These are phyloP conservation scores for Trametes polyzona DNA, from an alignment of 1,284 basidiomycete genomes.

Conservation along the genomic window DNA sequence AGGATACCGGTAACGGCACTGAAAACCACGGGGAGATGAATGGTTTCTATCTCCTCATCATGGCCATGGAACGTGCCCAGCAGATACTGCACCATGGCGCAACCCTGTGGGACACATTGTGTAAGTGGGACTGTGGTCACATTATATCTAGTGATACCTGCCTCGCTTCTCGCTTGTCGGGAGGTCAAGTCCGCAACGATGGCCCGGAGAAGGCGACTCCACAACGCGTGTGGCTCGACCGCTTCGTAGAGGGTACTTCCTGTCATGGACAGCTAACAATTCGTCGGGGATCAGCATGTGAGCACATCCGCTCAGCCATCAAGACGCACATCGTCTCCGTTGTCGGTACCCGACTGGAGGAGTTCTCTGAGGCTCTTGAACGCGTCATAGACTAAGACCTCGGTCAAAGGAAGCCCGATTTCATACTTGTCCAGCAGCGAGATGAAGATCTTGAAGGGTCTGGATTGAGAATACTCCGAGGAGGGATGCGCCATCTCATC, in stretches of 20 bases:
- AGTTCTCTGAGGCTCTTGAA: conserved; percentile 73
- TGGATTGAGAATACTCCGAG: conserved; percentile 73
- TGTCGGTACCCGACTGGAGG: conserved; percentile 52
- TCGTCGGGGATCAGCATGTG: neutral
- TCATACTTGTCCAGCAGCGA: conserved; percentile 97
- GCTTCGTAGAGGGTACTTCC: conserved; percentile 92
- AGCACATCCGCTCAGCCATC: neutral
- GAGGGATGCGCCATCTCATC: conserved; percentile 76
- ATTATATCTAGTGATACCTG: conserved; percentile 23
- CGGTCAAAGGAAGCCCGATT: conserved; percentile 84
- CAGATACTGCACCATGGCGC: conserved; percentile 69
- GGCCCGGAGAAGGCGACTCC: conserved; percentile 74
- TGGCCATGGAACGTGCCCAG: conserved; percentile 71
- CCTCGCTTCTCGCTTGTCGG: conserved; percentile 50
- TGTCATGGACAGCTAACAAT: conserved; percentile 73
- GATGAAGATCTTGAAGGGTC: conserved; percentile 95
- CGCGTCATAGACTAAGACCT: conserved; percentile 78
- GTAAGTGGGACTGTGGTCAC: neutral
- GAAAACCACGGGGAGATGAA: conserved; percentile 83
- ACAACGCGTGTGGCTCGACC: conserved; percentile 87
- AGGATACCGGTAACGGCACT: conserved; percentile 65
- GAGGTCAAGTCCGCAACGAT: conserved; percentile 57
- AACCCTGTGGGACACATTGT: conserved; percentile 50
- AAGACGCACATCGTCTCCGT: conserved; percentile 54
- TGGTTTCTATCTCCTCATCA: conserved; percentile 80